These are phyloP conservation scores for Cytospora schulzeri DNA, from an alignment of 2,329 filamentous ascomycete genomes.

Conservation along the genomic window DNA sequence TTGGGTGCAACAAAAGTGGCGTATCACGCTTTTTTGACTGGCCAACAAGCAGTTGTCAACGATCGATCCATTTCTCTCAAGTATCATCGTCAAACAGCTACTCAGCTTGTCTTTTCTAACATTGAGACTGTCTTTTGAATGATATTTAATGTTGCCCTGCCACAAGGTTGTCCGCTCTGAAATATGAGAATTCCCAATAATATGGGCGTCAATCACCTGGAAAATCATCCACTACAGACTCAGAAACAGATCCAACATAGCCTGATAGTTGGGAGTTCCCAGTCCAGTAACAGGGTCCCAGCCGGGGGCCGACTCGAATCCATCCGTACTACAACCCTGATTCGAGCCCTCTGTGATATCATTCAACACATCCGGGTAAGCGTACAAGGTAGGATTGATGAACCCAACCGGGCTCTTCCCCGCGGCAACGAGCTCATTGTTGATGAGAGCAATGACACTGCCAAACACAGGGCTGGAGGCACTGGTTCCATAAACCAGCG, in stretches of 20 bases:
- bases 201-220: not conserved
- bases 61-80: too few species aligned
- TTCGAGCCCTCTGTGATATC: conserved; percentile 25
- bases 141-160: too few species aligned
- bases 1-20: too few species aligned
- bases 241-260: not conserved
- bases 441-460: conserved; percentile 25
- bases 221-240: not conserved
- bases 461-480: conserved; percentile 24
- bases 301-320: conserved; percentile 19
- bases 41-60: too few species aligned
- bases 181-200: too few species aligned
- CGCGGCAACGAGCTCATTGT: conserved; percentile 21
- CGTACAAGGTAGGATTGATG: conserved; percentile 25
- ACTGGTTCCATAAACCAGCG: conserved; percentile 24
- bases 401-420: conserved; percentile 28
- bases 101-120: not conserved
- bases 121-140: too few species aligned
- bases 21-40: too few species aligned
- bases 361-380: conserved; percentile 24
- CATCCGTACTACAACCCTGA: conserved; percentile 17
- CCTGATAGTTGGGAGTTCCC: not conserved
- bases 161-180: too few species aligned
- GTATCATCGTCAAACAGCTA: too few species aligned
- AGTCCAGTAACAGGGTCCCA: conserved; percentile 14